Evolutionary conservation across 2,329 filamentous ascomycete species (phyloP).

Genomic region (Teratosphaeriaceae sp.): DNA sequence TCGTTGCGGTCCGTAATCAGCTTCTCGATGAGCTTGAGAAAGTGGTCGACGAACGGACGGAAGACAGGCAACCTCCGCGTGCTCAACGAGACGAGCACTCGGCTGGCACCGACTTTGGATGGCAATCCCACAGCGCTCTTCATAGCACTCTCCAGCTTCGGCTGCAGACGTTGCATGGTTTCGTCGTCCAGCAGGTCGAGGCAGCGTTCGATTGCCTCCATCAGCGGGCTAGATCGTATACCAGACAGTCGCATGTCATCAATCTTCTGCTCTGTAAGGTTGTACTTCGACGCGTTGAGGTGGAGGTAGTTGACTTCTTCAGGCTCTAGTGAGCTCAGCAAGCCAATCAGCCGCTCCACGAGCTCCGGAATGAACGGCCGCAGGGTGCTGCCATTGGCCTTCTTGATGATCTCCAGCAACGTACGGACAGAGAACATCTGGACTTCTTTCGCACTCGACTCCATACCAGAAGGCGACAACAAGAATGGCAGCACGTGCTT

Average conservation of each 20-base stretch:
- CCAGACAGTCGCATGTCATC: conserved; percentile 78
- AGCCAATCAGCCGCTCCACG: conserved; percentile 69
- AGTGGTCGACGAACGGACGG: conserved; percentile 64
- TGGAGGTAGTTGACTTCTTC: conserved; percentile 90
- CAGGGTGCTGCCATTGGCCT: conserved; percentile 67
- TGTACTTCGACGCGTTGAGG: conserved; percentile 75
- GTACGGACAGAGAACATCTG: conserved; percentile 74
- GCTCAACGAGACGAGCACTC: conserved; percentile 76
- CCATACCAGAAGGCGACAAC: conserved; percentile 79
- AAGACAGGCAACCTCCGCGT: conserved; percentile 73
- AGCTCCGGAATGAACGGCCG: conserved; percentile 76
- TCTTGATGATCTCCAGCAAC: conserved; percentile 83
- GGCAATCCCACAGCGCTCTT: conserved; percentile 84
- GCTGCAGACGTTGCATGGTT: conserved; percentile 69
- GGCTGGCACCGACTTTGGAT: conserved; percentile 85
- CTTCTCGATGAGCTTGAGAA: conserved; percentile 72
- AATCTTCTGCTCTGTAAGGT: conserved; percentile 80
- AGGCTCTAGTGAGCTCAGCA: conserved; percentile 82
- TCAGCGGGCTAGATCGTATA: conserved; percentile 81
- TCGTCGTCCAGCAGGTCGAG: conserved; percentile 74
- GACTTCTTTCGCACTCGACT: conserved; percentile 82
- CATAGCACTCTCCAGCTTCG: conserved; percentile 68
- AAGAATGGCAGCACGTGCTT: conserved; percentile 84
- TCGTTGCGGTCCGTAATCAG: conserved; percentile 87
- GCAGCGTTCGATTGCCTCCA: conserved; percentile 84